Evolutionary conservation across 1,284 basidiomycete genomes (phyloP).

Genomic region (Trametes polyzona): DNA sequence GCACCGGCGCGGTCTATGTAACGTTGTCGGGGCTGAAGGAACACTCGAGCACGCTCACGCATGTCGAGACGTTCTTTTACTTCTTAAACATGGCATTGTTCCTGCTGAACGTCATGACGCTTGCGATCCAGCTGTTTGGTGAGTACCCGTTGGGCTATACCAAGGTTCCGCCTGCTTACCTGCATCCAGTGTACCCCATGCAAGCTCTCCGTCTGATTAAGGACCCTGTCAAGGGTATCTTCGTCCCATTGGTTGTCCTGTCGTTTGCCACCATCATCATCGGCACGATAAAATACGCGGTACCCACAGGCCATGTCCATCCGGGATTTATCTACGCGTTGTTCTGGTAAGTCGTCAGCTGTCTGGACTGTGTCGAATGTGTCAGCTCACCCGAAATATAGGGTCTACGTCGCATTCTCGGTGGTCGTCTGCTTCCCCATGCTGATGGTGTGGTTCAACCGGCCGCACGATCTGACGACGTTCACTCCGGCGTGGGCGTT

Average conservation of each 20-base stretch:
- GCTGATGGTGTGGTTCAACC: conserved; percentile 56
- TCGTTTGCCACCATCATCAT: conserved; percentile 57
- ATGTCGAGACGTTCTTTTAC: conserved; percentile 48
- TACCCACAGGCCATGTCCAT: conserved; percentile 40
- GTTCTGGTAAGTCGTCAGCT: conserved; percentile 43
- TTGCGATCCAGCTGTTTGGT: conserved; percentile 48
- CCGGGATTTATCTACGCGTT: conserved; percentile 43
- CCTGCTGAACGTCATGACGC: conserved; percentile 45
- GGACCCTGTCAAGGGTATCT: conserved; percentile 50
- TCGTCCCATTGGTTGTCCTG: conserved; percentile 50
- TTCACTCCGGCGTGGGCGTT: conserved; percentile 56
- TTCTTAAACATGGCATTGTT: conserved; percentile 51
- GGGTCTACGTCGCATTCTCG: conserved; percentile 48
- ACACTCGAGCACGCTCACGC: conserved; percentile 38
- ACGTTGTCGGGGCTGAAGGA: conserved; percentile 46
- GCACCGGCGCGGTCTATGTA: conserved; percentile 53
- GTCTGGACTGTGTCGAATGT: neutral
- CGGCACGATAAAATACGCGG: conserved; percentile 51
- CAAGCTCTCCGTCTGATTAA: conserved; percentile 47
- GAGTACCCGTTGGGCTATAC: conserved; percentile 13
- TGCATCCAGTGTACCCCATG: conserved; percentile 44
- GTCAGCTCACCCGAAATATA: conserved; percentile 19
- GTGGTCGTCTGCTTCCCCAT: conserved; percentile 50
- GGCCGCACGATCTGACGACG: conserved; percentile 47
- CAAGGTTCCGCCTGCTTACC: neutral